Evolutionary conservation across 2,329 filamentous ascomycete genomes (phyloP), one percentile per base, ranked within the genome.

Genomic region (Microdochium nivale): DNA sequence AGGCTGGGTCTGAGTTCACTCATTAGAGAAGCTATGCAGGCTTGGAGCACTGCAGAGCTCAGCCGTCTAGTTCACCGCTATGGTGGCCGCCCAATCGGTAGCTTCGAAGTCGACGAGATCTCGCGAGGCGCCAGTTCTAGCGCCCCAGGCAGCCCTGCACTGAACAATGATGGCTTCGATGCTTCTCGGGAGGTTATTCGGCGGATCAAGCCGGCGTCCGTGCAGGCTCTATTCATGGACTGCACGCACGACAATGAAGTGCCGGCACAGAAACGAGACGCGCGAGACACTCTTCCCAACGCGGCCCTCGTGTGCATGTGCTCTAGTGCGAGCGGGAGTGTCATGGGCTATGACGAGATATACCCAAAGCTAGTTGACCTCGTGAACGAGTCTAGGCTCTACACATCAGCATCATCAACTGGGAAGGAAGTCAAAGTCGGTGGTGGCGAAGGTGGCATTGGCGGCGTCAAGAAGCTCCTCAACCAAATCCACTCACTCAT

Each of bases 231-330:
- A 1, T 96, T 99, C 70, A 97, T 97, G 90, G 95, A 99, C 66
- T 99, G 95, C 69, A 99, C 95, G 0, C 94, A 99, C 67, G 94
- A 99, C 71, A 99, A 99, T 61, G 92, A 99, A 70, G 87, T 90
- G 2, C 94, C 94, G 0, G 89, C 92, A 1, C 92, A 99, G 69
- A 96, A 96, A 69, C 81, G 95, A 40, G 91, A 96, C 66, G 91
- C 91, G 49, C 83, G 90, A 54, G 95, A 99, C 65, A 97, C 94
- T 0, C 77, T 99, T 10, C 88, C 95, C 8, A 97, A 95, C 62
- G 91, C 92, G 49, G 94, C 94, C 4, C 77, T 99, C 3, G 92
- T 97, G 35, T 87, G 86, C 64, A 96, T 99, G 91, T 99, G 95
- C 67, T 84, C 90, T 24, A 96, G 90, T 60, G 90, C 92, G 1